Conservation (phyloP, 2,329 filamentous ascomycete species). For the Sarocladiaceae sp. region DNA sequence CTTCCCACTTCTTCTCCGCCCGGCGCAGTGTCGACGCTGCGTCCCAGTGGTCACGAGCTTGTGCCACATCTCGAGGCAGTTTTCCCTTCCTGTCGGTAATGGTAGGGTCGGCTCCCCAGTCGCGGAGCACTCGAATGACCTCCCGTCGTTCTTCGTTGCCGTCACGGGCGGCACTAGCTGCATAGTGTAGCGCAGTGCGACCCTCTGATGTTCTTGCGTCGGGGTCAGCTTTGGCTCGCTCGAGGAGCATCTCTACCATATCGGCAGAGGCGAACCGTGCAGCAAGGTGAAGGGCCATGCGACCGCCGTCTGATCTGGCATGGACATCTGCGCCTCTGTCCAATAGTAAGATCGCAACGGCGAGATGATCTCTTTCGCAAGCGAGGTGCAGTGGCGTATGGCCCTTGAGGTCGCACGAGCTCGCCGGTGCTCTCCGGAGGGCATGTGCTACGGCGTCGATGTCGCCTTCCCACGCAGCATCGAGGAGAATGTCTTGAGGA, state of each 20-base stretch:
- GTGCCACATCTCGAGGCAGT: slow-evolving; percentile 24
- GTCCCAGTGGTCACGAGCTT: slow-evolving; percentile 26
- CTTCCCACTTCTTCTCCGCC: slow-evolving; percentile 27
- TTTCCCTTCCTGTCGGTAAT: slow-evolving; percentile 19
- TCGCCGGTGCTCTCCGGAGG: slow-evolving; percentile 18
- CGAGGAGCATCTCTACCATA: slow-evolving; percentile 25
- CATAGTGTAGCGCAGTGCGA: slow-evolving; percentile 26
- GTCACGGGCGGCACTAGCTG: slow-evolving; percentile 22
- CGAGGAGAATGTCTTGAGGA: slow-evolving; percentile 20
- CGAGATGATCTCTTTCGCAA: slow-evolving; percentile 24
- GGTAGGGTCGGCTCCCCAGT: slow-evolving; percentile 24
- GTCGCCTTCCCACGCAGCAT: slow-evolving; percentile 27
- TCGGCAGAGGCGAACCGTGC: slow-evolving; percentile 22
- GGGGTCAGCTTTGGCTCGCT: slow-evolving; percentile 21
- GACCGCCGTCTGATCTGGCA: slow-evolving; percentile 22
- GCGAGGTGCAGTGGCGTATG: slow-evolving; percentile 25
- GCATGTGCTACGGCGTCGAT: slow-evolving; percentile 19
- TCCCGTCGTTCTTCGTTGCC: slow-evolving; percentile 25
- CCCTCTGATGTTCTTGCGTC: slow-evolving; percentile 23
- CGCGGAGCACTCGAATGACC: slow-evolving; percentile 21
- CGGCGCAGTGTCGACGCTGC: slow-evolving; percentile 24
- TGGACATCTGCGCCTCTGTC: slow-evolving; percentile 21
- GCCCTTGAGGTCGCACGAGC: slow-evolving; percentile 21
- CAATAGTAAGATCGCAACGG: slow-evolving; percentile 26
- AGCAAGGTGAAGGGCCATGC: slow-evolving; percentile 25